A percentile compares a stretch with the other conserved stretches of the same genome.
Conservation (phyloP, 805 yeast genomes). For the Millerozyma acaciae region DNA sequence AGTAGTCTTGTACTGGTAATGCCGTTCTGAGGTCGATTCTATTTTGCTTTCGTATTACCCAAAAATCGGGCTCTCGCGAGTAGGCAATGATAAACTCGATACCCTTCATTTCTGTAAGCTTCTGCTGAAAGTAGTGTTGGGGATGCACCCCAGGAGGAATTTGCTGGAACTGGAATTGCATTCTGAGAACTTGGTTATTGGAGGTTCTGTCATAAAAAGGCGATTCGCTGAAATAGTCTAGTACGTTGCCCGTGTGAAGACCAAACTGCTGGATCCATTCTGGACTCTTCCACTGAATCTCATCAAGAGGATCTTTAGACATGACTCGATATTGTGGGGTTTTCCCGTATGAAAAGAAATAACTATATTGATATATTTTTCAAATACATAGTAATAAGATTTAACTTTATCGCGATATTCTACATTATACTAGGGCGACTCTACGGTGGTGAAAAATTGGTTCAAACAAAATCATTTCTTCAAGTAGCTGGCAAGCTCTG, state of each 20-base stretch:
- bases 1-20: slow-evolving; percentile 67
- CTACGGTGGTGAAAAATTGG: too few relatives aligned
- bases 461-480: too few relatives aligned
- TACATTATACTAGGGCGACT: too few relatives aligned
- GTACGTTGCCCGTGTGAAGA: slow-evolving; percentile 79
- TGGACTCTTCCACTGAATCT: slow-evolving; percentile 94
- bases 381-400: too few relatives aligned
- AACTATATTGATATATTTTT: too few relatives aligned
- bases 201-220: slow-evolving; percentile 95
- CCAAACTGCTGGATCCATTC: slow-evolving; percentile 95
- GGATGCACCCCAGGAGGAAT: slow-evolving; percentile 34
- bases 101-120: slow-evolving; percentile 77
- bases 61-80: slow-evolving; percentile 84
- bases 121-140: slow-evolving; percentile 44
- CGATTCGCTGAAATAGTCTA: slow-evolving; percentile 89
- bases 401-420: too few relatives aligned
- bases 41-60: slow-evolving; percentile 84
- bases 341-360: too few relatives aligned
- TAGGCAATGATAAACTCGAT: slow-evolving; percentile 74
- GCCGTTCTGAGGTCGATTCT: slow-evolving; percentile 52
- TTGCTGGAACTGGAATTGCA: slow-evolving; percentile 86
- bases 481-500: slow-evolving; percentile 30
- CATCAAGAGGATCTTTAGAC: slow-evolving; percentile 56
- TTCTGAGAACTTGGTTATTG: slow-evolving; percentile 88
- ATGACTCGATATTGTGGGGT: neutral